A percentile compares a stretch with the other conserved stretches of the same genome.
Evolutionary conservation across 2,329 filamentous ascomycete species (phyloP).

Genomic region (Colletotrichum falcatum): DNA sequence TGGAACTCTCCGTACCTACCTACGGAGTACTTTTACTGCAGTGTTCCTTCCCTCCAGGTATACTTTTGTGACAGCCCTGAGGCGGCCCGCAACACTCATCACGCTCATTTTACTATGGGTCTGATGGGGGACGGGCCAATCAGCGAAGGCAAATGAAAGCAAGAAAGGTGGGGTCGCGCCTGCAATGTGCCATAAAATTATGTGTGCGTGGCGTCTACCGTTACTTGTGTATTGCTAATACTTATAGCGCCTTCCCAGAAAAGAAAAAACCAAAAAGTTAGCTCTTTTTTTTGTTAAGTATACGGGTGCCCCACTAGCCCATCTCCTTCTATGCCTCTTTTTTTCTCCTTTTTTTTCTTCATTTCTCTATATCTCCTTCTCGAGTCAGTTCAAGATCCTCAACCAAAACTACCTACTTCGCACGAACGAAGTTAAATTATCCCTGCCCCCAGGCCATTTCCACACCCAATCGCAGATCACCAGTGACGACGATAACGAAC

Average conservation of each 20-base stretch:
- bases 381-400: no score
- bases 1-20: no score
- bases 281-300: not conserved
- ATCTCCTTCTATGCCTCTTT: not conserved
- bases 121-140: not conserved
- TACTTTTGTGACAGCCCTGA: no score
- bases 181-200: not conserved
- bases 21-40: no score
- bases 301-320: not conserved
- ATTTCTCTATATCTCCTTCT: no score
- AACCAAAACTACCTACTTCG: no score
- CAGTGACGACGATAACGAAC: not conserved
- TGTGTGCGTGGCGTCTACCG: not conserved
- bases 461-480: not conserved
- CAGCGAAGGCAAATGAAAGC: not conserved
- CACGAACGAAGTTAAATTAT: no score
- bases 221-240: not conserved
- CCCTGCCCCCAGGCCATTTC: not conserved
- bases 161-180: not conserved
- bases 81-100: not conserved
- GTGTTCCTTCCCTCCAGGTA: no score
- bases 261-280: not conserved
- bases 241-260: not conserved
- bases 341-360: not conserved
- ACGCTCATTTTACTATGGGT: no score